Percentiles rank a stretch among this genome's conserved stretches.
These are phyloP conservation scores for Arthrinium phaeospermum DNA, from an alignment of 2,329 filamentous ascomycete species.

Conservation along the genomic window DNA sequence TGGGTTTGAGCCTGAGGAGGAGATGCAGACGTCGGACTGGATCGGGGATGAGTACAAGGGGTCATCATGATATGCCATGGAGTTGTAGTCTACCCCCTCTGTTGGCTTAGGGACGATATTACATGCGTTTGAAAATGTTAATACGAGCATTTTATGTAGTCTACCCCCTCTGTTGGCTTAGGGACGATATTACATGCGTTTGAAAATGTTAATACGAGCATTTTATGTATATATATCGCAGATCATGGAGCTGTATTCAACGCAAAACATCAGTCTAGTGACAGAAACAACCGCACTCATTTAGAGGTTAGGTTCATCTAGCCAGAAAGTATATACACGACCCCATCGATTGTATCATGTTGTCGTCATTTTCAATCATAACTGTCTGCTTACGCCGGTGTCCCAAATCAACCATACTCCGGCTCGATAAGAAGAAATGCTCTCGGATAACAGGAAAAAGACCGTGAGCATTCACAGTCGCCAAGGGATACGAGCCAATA, in stretches of 20 bases:
- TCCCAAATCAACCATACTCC: conserved; percentile 10
- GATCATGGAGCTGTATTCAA: not conserved
- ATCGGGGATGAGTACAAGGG: conserved; percentile 7
- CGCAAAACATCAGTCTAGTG: too few species aligned
- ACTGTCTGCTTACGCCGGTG: conserved; percentile 13
- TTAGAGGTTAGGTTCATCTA: not conserved
- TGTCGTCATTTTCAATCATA: not conserved
- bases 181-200: too few species aligned
- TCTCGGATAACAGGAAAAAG: not conserved
- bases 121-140: too few species aligned
- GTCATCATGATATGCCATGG: not conserved
- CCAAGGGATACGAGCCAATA: not conserved
- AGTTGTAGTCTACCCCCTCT: not conserved
- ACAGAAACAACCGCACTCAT: not conserved
- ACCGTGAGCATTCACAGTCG: not conserved
- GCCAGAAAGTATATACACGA: not conserved
- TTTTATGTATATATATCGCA: not conserved
- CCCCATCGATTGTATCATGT: not conserved
- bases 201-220: too few species aligned
- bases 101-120: not conserved
- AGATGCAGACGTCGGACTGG: conserved; percentile 1
- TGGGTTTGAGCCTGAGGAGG: conserved; percentile 32
- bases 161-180: not conserved
- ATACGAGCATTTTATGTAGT: too few species aligned
- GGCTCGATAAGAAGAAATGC: not conserved